phyloP scores from a whole-genome alignment of 345 rosid species.

The Eucalyptus curtisii region DNA sequence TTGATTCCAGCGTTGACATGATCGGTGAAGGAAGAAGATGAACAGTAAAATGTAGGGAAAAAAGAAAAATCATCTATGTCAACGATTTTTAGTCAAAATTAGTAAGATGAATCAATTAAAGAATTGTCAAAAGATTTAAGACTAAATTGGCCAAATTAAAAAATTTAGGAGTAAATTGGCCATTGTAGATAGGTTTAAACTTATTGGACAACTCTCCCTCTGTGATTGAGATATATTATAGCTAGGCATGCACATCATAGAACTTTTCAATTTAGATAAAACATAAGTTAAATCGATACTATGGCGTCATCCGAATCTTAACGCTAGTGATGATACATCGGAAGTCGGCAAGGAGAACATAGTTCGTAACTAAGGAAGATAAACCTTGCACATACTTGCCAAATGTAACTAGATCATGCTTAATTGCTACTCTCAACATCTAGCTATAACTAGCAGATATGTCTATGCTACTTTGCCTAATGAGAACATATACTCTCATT shows the following conservation, averaged over 20 bases:
- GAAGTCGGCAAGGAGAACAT: neutral
- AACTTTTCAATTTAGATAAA: neutral
- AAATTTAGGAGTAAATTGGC: neutral
- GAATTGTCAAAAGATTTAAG: too few relatives aligned
- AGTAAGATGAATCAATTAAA: accelerated
- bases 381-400: neutral
- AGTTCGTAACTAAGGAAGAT: neutral
- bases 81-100: too few relatives aligned
- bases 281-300: accelerated
- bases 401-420: neutral
- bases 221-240: accelerated
- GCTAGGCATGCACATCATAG: neutral
- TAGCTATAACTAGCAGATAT: neutral
- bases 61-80: accelerated
- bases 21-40: too few relatives aligned
- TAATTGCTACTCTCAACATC: neutral
- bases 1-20: accelerated
- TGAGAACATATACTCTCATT: neutral
- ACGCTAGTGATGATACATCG: accelerated
- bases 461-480: neutral
- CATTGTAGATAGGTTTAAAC: too few relatives aligned
- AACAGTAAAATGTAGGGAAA: accelerated
- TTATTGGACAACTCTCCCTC: too few relatives aligned
- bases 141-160: too few relatives aligned
- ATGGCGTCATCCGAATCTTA: neutral